These are phyloP conservation scores for Chrysanthemum makinoi DNA, from an alignment of 129 eudicot genomes.

Conservation along the genomic window DNA sequence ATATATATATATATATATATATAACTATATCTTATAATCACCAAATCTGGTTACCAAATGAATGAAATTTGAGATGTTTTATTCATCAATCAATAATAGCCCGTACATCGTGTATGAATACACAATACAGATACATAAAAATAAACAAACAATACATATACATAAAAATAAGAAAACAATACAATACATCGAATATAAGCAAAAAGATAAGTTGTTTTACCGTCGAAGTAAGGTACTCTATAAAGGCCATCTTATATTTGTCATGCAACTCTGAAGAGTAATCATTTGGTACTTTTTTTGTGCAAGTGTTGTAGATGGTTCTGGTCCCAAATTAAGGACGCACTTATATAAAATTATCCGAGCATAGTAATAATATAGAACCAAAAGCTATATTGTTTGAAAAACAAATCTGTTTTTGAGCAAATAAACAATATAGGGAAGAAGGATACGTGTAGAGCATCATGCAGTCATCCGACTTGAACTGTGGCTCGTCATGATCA, in stretches of 20 bases:
- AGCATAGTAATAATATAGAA: neutral
- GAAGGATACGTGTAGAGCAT: constrained; percentile 85
- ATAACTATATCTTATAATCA: no score
- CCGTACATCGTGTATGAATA: no score
- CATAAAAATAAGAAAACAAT: neutral
- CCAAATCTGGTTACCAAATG: no score
- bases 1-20: no score
- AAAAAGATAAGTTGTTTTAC: constrained; percentile 33
- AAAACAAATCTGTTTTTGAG: no score
- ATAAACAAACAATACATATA: no score
- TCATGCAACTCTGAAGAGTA: constrained; percentile 84
- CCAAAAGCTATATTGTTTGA: no score
- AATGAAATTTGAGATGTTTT: no score
- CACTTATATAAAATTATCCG: neutral
- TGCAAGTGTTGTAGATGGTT: constrained; percentile 88
- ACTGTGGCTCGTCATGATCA: constrained; percentile 87
- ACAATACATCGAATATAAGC: no score
- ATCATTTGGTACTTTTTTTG: constrained; percentile 85
- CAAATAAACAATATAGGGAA: neutral
- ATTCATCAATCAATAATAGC: no score
- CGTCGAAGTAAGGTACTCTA: constrained; percentile 72
- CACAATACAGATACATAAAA: no score
- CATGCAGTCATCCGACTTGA: constrained; percentile 94
- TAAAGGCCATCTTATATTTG: constrained; percentile 71
- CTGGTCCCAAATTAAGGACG: constrained; percentile 41